Conservation (phyloP, 1,284 basidiomycete species). For the Cutaneotrichosporon arboriforme region DNA sequence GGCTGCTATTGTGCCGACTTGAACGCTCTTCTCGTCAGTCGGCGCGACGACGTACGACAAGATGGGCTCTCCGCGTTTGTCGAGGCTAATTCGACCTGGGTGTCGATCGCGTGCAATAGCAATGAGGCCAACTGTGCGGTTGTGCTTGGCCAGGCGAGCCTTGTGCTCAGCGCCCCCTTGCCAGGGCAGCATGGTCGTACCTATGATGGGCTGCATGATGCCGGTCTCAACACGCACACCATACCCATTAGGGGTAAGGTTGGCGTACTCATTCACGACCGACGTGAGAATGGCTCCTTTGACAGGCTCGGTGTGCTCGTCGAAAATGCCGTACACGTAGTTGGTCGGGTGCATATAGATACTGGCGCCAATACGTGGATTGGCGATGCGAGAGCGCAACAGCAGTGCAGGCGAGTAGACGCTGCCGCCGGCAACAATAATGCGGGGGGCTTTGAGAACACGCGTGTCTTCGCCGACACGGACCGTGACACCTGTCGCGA, state of each 20-base stretch:
- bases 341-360: conserved; percentile 51
- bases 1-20: conserved; percentile 44
- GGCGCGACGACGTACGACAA: conserved; percentile 46
- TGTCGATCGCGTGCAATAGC: conserved; percentile 26
- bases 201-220: conserved; percentile 45
- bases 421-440: conserved; percentile 48
- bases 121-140: conserved; percentile 24
- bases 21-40: conserved; percentile 43
- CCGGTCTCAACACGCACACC: conserved; percentile 52
- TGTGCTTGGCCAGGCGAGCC: conserved; percentile 32
- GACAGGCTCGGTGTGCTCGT: conserved; percentile 48
- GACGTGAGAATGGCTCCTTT: conserved; percentile 51
- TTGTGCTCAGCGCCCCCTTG: conserved; percentile 43
- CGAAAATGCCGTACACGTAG: conserved; percentile 48
- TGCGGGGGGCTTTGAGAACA: conserved; percentile 41
- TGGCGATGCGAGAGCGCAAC: conserved; percentile 47
- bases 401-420: conserved; percentile 50
- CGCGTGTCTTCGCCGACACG: conserved; percentile 23
- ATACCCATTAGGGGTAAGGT: conserved; percentile 38
- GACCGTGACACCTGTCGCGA: conserved; percentile 30
- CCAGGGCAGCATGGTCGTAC: conserved; percentile 43
- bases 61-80: conserved; percentile 40
- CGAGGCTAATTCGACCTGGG: conserved; percentile 43
- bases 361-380: conserved; percentile 49
- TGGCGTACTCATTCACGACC: conserved; percentile 42